Conservation (phyloP, 306 rosid species). For the Carpinus fangiana region DNA sequence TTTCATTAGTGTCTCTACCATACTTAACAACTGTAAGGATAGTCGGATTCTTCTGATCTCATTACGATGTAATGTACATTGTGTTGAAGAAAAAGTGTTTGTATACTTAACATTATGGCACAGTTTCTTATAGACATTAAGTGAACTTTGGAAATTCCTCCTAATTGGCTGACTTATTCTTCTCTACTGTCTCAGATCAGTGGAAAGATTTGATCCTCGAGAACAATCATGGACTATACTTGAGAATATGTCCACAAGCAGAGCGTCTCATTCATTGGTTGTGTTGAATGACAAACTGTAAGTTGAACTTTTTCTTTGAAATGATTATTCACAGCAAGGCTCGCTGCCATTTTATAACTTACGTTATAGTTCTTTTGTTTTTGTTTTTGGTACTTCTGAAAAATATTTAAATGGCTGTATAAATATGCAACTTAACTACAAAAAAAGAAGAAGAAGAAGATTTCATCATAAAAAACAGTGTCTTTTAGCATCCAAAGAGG, state of each 20-base stretch:
- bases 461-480: background rate
- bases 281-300: constrained; percentile 42
- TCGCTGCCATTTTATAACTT: background rate
- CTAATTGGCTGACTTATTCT: background rate
- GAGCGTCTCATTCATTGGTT: constrained; percentile 40
- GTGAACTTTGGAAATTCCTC: background rate
- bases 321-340: background rate
- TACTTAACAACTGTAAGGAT: background rate
- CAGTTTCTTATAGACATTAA: background rate
- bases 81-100: too few species aligned
- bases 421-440: background rate
- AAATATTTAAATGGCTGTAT: background rate
- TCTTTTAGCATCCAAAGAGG: background rate
- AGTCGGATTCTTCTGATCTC: too few species aligned
- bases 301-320: constrained; percentile 11
- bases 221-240: constrained; percentile 38
- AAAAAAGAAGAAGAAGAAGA: background rate
- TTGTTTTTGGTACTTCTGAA: background rate
- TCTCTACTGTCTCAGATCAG: constrained; percentile 33
- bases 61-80: too few species aligned
- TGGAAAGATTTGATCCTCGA: constrained; percentile 47
- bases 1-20: background rate
- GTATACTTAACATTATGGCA: background rate
- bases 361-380: background rate
- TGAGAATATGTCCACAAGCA: constrained; percentile 35